These are phyloP conservation scores for Tilletia setariae DNA, from an alignment of 1,284 basidiomycete genomes.

Conservation along the genomic window DNA sequence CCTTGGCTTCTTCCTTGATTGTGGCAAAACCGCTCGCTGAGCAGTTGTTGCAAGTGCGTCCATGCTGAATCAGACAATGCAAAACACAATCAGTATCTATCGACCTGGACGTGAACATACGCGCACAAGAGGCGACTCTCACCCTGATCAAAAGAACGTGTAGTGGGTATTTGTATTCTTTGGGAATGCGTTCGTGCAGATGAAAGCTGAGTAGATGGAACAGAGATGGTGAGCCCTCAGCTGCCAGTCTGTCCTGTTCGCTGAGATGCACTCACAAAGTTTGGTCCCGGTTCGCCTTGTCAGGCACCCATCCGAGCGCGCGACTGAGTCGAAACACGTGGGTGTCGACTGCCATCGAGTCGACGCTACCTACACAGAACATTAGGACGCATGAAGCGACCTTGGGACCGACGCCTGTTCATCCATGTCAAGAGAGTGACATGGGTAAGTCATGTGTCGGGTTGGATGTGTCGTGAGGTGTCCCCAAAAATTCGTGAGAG, in stretches of 20 bases:
- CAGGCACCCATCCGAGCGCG: conserved; percentile 69
- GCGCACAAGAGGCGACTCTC: background rate
- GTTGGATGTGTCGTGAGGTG: too few species aligned
- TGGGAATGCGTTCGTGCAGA: conserved; percentile 65
- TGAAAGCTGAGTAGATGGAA: conserved; percentile 57
- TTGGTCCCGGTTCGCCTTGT: conserved; percentile 63
- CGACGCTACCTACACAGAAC: conserved; percentile 67
- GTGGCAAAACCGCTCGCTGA: conserved; percentile 50
- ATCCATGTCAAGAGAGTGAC: background rate
- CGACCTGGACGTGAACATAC: background rate
- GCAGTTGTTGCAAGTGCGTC: conserved; percentile 51
- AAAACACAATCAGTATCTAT: background rate
- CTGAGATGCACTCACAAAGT: conserved; percentile 29
- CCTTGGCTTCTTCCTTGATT: conserved; percentile 36
- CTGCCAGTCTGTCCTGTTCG: background rate
- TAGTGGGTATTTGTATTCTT: conserved; percentile 67
- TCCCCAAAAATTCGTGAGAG: background rate
- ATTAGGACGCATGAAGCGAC: conserved; percentile 73
- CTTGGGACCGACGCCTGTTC: conserved; percentile 68
- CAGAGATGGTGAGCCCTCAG: background rate
- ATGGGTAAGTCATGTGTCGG: background rate
- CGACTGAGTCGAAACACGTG: conserved; percentile 64
- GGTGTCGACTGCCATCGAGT: conserved; percentile 75
- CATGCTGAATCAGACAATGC: conserved; percentile 61
- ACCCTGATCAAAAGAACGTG: conserved; percentile 63